Percentiles rank a stretch among this genome's conserved stretches.
These are phyloP conservation scores for Xerophyta viscosa DNA, from an alignment of 106 monocot species.

Conservation along the genomic window DNA sequence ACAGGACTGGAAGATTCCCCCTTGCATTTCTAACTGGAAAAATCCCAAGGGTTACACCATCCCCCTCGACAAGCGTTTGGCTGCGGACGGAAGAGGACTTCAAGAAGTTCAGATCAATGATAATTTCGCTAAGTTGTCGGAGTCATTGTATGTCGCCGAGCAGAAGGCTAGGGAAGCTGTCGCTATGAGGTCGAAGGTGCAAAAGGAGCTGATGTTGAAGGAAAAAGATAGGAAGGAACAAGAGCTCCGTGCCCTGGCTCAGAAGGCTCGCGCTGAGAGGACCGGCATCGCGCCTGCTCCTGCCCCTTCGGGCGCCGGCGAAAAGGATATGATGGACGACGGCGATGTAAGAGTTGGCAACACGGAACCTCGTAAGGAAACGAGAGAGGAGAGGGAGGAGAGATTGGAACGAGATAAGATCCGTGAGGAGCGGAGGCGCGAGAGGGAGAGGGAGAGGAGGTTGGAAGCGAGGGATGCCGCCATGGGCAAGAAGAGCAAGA, in stretches of 20 bases:
- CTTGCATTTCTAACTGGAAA: conserved; percentile 95
- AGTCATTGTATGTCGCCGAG: conserved; percentile 88
- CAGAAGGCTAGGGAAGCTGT: conserved; percentile 90
- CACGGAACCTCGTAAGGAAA: conserved; percentile 46
- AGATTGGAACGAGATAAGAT: conserved; percentile 75
- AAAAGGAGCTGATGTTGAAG: conserved; percentile 75
- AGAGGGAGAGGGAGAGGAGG: conserved; percentile 90
- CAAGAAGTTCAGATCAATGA: conserved; percentile 98
- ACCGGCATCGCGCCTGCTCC: conserved; percentile 71
- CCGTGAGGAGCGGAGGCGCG: conserved; percentile 69
- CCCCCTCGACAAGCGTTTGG: conserved; percentile 84
- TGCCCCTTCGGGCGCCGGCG: conserved; percentile 17
- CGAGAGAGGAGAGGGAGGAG: conserved; percentile 70
- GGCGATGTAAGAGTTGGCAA: conserved; percentile 29
- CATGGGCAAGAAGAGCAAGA: conserved; percentile 86
- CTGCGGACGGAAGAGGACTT: conserved; percentile 87
- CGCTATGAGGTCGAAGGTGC: conserved; percentile 85
- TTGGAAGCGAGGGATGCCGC: conserved; percentile 77
- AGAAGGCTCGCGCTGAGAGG: conserved; percentile 72
- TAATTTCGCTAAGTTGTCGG: conserved; percentile 87
- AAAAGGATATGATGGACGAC: conserved; percentile 24
- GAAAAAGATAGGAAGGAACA: conserved; percentile 93
- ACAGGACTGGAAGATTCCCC: conserved; percentile 96
- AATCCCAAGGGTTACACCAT: conserved; percentile 95
- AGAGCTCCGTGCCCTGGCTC: conserved; percentile 77